A percentile compares a stretch with the other conserved stretches of the same genome.
Conservation (phyloP, 805 yeast species). For the Lipomyces spencermartinsiae region DNA sequence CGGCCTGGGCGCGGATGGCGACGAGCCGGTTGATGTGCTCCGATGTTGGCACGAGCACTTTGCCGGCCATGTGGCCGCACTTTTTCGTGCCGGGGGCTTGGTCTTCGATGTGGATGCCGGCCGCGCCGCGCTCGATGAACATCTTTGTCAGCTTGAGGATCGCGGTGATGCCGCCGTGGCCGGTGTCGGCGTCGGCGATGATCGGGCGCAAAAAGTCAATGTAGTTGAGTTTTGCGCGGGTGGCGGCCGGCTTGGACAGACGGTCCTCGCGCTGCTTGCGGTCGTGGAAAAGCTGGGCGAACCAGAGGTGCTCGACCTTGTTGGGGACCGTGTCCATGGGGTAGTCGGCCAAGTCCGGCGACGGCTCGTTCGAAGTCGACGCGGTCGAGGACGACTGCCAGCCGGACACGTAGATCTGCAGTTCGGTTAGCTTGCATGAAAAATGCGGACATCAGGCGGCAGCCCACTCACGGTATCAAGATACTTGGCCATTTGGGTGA, state of each 20-base stretch:
- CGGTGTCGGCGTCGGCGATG: slow-evolving; percentile 97
- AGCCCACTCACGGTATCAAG: slow-evolving; percentile 16
- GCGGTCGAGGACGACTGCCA: slow-evolving; percentile 99
- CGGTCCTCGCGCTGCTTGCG: slow-evolving; percentile 93
- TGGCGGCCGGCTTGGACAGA: slow-evolving; percentile 59
- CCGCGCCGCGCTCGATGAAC: slow-evolving; percentile 98
- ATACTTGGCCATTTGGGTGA: slow-evolving; percentile 83
- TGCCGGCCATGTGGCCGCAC: slow-evolving; percentile 99
- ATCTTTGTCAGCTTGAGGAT: slow-evolving; percentile 92
- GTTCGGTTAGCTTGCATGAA: neutral
- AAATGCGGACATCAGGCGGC: neutral
- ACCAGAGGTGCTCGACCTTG: slow-evolving; percentile 95
- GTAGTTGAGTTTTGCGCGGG: slow-evolving; percentile 73
- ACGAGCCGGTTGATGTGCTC: slow-evolving; percentile 95
- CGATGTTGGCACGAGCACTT: slow-evolving; percentile 95
- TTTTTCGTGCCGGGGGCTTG: slow-evolving; percentile 99
- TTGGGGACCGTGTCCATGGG: slow-evolving; percentile 99
- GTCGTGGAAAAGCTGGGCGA: slow-evolving; percentile 96
- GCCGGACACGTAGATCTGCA: slow-evolving; percentile 81
- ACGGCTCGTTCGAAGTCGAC: slow-evolving; percentile 95
- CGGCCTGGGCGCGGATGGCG: slow-evolving; percentile 94
- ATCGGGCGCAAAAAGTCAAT: slow-evolving; percentile 92
- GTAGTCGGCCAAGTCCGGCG: slow-evolving; percentile 97
- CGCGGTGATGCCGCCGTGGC: slow-evolving; percentile 98
- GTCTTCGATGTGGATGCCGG: slow-evolving; percentile 98